Evolutionary conservation across 257 asterid genomes (phyloP).

Genomic region (Salvia splendens): DNA sequence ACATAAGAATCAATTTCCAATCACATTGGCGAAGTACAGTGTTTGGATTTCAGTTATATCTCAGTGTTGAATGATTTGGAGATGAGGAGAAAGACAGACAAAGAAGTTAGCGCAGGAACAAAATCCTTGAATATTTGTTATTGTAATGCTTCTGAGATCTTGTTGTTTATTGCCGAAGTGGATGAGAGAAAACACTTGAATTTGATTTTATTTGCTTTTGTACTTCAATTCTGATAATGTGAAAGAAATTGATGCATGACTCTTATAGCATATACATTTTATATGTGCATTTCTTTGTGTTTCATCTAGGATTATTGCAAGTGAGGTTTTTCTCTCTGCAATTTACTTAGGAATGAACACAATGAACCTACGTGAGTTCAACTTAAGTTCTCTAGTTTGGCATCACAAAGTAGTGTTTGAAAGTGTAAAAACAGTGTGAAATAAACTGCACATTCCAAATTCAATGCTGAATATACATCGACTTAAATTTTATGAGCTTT

Average conservation of each 20-base stretch:
- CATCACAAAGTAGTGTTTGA: slow-evolving; percentile 9
- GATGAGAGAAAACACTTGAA: neutral
- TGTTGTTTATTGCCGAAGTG: slow-evolving; percentile 14
- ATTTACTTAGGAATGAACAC: neutral
- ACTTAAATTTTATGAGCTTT: neutral
- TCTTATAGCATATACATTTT: neutral
- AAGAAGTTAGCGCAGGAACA: neutral
- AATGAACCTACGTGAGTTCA: neutral
- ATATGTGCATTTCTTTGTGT: neutral
- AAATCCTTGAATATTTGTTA: slow-evolving; percentile 8
- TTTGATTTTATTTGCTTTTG: slow-evolving; percentile 16
- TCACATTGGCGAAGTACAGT: neutral
- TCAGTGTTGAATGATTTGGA: neutral
- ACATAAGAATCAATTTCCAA: neutral
- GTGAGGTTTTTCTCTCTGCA: neutral
- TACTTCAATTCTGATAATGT: neutral
- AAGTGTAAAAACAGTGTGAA: slow-evolving; percentile 1
- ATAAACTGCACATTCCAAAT: neutral
- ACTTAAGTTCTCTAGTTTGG: slow-evolving; percentile 17
- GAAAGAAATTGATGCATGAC: slow-evolving; percentile 8
- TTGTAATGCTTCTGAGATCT: slow-evolving; percentile 27
- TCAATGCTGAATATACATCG: neutral
- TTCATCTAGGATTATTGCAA: slow-evolving; percentile 5
- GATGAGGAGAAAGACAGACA: neutral
- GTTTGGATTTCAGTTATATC: neutral